These are phyloP conservation scores for Phytophthora boehmeriae DNA, from an alignment of 352 stramenopile species.

Conservation along the genomic window DNA sequence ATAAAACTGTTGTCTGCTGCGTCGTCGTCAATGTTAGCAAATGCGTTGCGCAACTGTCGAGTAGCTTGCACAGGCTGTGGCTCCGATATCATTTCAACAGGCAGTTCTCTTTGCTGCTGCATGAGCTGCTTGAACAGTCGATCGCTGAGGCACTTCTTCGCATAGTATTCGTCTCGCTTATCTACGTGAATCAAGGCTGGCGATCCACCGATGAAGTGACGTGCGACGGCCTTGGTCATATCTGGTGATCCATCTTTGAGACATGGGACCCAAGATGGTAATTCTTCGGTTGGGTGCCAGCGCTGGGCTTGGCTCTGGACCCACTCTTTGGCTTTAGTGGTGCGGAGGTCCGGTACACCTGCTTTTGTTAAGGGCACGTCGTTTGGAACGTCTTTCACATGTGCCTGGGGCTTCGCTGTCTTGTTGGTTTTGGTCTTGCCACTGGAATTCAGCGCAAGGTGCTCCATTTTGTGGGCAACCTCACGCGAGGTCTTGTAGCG, in stretches of 20 bases:
- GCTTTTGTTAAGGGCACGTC: conserved; percentile 32
- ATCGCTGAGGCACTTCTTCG: conserved; percentile 19
- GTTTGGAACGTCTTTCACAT: conserved; percentile 10
- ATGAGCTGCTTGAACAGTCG: conserved; percentile 20
- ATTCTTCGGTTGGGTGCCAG: conserved; percentile 26
- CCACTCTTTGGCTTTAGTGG: conserved; percentile 30
- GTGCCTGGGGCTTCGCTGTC: conserved; percentile 10
- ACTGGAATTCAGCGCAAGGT: conserved; percentile 15
- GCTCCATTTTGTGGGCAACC: conserved; percentile 26
- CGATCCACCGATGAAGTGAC: conserved; percentile 30
- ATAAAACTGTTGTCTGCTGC: conserved; percentile 14
- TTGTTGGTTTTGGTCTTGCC: conserved; percentile 8
- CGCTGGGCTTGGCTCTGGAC: conserved; percentile 29
- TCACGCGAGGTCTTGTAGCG: conserved; percentile 32
- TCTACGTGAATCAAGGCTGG: conserved; percentile 19
- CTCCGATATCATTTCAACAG: conserved; percentile 20
- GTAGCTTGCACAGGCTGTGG: conserved; percentile 23
- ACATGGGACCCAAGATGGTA: conserved; percentile 29
- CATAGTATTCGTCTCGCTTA: conserved; percentile 32
- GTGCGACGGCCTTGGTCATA: conserved; percentile 29
- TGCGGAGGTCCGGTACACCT: conserved; percentile 31
- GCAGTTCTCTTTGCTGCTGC: conserved; percentile 15
- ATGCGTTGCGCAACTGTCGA: conserved; percentile 17
- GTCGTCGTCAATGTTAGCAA: conserved; percentile 17
- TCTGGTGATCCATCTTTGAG: conserved; percentile 41